These are phyloP conservation scores for Fistulifera pelliculosa DNA, from an alignment of 108 stramenopile genomes.

Conservation along the genomic window DNA sequence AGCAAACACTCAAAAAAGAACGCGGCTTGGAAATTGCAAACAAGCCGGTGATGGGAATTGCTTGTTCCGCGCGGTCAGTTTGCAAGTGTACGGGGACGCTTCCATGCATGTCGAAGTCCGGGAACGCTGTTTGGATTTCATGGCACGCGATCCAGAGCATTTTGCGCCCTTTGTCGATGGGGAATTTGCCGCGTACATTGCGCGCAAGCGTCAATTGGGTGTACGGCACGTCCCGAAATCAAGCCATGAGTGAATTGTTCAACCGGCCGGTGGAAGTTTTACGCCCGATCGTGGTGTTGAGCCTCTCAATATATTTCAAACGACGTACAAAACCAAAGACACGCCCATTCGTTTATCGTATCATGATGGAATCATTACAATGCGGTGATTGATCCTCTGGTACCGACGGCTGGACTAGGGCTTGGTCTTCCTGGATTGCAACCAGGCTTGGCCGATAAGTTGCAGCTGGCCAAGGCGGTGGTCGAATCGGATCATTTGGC, in stretches of 20 bases:
- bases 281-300: slow-evolving; percentile 44
- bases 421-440: slow-evolving; percentile 68
- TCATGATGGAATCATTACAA: slow-evolving; percentile 84
- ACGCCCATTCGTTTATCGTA: slow-evolving; percentile 71
- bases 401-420: slow-evolving; percentile 77
- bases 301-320: slow-evolving; percentile 82
- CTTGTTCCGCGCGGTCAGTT: slow-evolving; percentile 87
- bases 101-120: slow-evolving; percentile 79
- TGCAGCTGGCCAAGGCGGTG: slow-evolving; percentile 68
- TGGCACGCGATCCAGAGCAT: slow-evolving; percentile 39
- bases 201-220: slow-evolving; percentile 70
- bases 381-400: slow-evolving; percentile 66
- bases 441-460: slow-evolving; percentile 69
- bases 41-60: slow-evolving; percentile 96
- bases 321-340: slow-evolving; percentile 56
- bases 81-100: slow-evolving; percentile 94
- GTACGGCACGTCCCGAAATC: slow-evolving; percentile 97
- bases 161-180: slow-evolving; percentile 53
- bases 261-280: slow-evolving; percentile 89
- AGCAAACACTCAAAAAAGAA: slow-evolving; percentile 15
- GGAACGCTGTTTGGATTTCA: slow-evolving; percentile 81
- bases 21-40: slow-evolving; percentile 50
- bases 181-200: slow-evolving; percentile 66
- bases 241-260: slow-evolving; percentile 93
- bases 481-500: slow-evolving; percentile 43